Conservation (phyloP, 2,329 filamentous ascomycete genomes). For the Ascochyta rabiei region DNA sequence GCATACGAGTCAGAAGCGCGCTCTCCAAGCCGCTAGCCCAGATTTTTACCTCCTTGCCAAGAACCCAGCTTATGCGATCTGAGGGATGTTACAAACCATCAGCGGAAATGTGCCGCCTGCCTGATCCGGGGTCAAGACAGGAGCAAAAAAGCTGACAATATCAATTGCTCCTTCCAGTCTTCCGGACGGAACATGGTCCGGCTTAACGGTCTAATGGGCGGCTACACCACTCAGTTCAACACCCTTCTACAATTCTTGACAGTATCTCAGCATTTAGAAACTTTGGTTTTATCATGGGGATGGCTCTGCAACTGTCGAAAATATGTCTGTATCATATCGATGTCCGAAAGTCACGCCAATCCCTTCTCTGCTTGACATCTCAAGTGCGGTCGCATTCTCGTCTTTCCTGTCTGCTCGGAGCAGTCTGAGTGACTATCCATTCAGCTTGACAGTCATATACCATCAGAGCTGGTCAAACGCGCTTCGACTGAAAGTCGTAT, state of each 20-base stretch:
- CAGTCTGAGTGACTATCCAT: background rate
- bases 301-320: background rate
- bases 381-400: background rate
- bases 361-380: background rate
- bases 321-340: background rate
- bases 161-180: too few relatives aligned
- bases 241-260: background rate
- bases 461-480: background rate
- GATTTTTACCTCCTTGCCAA: too few relatives aligned
- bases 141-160: too few relatives aligned
- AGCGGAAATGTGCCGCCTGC: too few relatives aligned
- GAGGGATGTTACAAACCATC: too few relatives aligned
- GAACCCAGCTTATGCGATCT: too few relatives aligned
- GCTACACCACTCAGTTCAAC: background rate
- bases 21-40: too few relatives aligned
- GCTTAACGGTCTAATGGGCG: background rate
- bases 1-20: too few relatives aligned
- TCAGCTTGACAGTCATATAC: background rate
- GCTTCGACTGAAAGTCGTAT: background rate
- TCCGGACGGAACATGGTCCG: background rate
- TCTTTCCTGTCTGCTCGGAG: background rate
- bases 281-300: too few relatives aligned
- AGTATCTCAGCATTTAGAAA: background rate
- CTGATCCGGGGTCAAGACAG: too few relatives aligned
- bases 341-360: too few relatives aligned